Conservation (phyloP, 306 rosid species). For the Cicer chorassanicum region DNA sequence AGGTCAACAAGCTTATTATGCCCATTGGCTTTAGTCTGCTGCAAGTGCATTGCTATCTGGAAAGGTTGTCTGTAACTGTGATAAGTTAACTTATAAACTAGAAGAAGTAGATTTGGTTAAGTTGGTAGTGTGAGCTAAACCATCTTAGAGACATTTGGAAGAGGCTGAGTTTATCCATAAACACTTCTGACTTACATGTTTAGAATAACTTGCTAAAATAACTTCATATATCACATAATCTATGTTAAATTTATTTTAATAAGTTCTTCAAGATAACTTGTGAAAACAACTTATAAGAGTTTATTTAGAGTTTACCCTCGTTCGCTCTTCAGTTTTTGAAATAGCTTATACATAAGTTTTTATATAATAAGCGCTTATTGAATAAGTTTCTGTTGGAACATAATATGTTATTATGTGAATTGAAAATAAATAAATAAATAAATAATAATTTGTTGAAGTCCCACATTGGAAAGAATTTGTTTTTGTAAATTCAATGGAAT, state of each 20-base stretch:
- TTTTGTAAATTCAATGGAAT: too few relatives aligned
- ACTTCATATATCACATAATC: not conserved
- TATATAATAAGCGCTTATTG: not conserved
- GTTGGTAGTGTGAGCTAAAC: not conserved
- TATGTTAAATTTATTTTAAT: not conserved
- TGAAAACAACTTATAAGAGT: not conserved
- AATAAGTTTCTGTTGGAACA: constrained; percentile 3
- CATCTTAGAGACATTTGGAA: not conserved
- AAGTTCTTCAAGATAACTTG: not conserved
- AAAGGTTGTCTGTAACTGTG: not conserved
- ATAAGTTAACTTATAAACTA: constrained; percentile 18
- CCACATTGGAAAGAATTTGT: too few relatives aligned
- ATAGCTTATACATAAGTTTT: not conserved
- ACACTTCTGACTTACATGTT: not conserved
- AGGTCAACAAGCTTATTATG: not conserved
- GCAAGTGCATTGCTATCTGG: constrained; percentile 19
- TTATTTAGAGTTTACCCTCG: not conserved
- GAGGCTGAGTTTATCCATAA: not conserved
- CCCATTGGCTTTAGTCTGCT: constrained; percentile 14
- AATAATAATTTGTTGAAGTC: too few relatives aligned
- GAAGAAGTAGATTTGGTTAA: not conserved
- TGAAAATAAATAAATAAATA: too few relatives aligned
- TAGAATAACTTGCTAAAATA: not conserved
- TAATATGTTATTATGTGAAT: too few relatives aligned
- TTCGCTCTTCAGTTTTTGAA: not conserved